A percentile compares a stretch with the other conserved stretches of the same genome.
These are phyloP conservation scores for Phytophthora sp. DNA, from an alignment of 352 stramenopile species.

Conservation along the genomic window DNA sequence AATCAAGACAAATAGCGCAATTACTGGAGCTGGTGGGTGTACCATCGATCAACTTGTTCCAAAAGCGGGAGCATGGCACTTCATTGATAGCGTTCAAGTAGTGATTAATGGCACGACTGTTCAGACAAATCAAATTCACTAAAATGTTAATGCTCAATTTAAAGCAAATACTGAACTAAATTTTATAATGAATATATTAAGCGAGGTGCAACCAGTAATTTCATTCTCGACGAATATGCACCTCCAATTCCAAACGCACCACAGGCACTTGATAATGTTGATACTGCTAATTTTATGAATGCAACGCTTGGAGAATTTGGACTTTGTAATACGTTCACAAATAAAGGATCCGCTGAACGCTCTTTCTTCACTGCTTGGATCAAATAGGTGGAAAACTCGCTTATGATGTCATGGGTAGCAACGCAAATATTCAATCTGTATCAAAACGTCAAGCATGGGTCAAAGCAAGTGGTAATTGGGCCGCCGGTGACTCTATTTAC, in stretches of 20 bases:
- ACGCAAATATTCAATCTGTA: conserved; percentile 4
- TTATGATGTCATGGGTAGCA: background rate
- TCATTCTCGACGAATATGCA: background rate
- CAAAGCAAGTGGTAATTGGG: background rate
- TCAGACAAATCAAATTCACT: conserved; percentile 19
- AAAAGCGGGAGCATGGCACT: conserved; percentile 18
- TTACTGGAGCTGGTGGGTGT: background rate
- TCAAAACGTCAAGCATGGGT: conserved; percentile 1
- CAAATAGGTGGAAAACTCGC: conserved; percentile 2
- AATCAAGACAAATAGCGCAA: no score
- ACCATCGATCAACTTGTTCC: conserved; percentile 16
- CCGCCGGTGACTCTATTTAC: background rate
- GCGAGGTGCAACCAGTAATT: background rate
- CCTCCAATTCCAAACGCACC: background rate
- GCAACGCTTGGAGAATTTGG: background rate
- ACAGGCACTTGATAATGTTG: background rate
- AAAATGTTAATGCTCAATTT: conserved; percentile 13
- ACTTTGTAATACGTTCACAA: background rate
- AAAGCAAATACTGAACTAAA: conserved; percentile 14
- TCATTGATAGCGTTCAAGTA: conserved; percentile 15
- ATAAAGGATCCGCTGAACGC: background rate
- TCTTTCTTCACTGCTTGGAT: background rate
- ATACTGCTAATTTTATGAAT: background rate
- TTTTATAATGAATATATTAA: conserved; percentile 8
- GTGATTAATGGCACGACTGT: conserved; percentile 11